A percentile compares a stretch with the other conserved stretches of the same genome.
Evolutionary conservation across 2,329 filamentous ascomycete species (phyloP).

Genomic region (Penicillium palitans): DNA sequence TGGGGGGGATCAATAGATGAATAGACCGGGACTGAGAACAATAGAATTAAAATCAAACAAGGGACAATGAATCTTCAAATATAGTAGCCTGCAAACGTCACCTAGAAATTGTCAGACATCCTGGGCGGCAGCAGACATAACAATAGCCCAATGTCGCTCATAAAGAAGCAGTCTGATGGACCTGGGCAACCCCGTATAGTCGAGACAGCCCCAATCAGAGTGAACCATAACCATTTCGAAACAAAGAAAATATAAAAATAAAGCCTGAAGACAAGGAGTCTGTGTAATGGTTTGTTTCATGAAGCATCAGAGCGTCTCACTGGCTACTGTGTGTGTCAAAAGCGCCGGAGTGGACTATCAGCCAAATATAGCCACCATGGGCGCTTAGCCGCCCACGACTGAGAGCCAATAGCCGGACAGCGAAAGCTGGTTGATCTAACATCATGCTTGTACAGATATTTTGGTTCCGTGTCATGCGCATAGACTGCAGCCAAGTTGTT

Average conservation of each 20-base stretch:
- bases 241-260: slow-evolving; percentile 23
- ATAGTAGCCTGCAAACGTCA: slow-evolving; percentile 3
- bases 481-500: not conserved
- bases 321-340: slow-evolving; percentile 20
- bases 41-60: slow-evolving; percentile 7
- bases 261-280: slow-evolving; percentile 12
- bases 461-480: not conserved
- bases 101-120: slow-evolving; percentile 3
- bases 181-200: slow-evolving; percentile 8
- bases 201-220: slow-evolving; percentile 19
- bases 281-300: slow-evolving; percentile 28
- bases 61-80: slow-evolving; percentile 14
- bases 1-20: slow-evolving; percentile 7
- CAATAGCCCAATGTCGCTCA: slow-evolving; percentile 6
- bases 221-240: slow-evolving; percentile 7
- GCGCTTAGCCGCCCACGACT: slow-evolving; percentile 30
- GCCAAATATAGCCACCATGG: slow-evolving; percentile 30
- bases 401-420: slow-evolving; percentile 25
- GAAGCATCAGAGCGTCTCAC: slow-evolving; percentile 18
- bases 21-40: slow-evolving; percentile 4
- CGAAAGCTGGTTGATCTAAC: slow-evolving; percentile 1
- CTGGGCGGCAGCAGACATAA: slow-evolving; percentile 17
- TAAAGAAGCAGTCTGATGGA: slow-evolving; percentile 18
- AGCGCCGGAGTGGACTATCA: slow-evolving; percentile 14
- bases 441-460: not conserved